A percentile compares a stretch with the other conserved stretches of the same genome.
These are phyloP conservation scores for Chaetomiaceae sp. DNA, from an alignment of 2,329 filamentous ascomycete genomes.

Conservation along the genomic window DNA sequence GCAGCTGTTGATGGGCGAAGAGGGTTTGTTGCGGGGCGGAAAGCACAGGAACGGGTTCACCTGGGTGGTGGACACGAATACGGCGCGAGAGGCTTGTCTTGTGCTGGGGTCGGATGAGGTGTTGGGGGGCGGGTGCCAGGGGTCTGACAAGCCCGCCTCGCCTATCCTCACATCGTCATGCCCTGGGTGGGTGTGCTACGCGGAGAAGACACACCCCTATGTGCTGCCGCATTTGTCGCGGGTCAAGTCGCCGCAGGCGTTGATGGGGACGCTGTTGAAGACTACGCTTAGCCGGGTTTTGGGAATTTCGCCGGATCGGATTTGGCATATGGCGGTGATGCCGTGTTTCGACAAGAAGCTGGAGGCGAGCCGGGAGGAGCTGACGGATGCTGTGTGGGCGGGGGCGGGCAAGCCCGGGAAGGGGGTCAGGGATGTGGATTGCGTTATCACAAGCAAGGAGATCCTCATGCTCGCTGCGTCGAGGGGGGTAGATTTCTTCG, in stretches of 20 bases:
- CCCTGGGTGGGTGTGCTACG: constrained; percentile 98
- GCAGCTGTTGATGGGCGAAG: constrained; percentile 67
- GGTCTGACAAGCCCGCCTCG: constrained; percentile 31
- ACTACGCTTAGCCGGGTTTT: constrained; percentile 71
- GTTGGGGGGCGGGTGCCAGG: constrained; percentile 33
- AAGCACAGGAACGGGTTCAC: constrained; percentile 71
- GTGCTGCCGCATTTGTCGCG: constrained; percentile 85
- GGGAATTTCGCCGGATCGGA: constrained; percentile 68
- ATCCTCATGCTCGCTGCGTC: constrained; percentile 83
- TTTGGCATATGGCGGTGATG: constrained; percentile 97
- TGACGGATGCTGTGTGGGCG: constrained; percentile 76
- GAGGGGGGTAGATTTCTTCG: constrained; percentile 71
- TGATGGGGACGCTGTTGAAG: constrained; percentile 87
- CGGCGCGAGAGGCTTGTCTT: constrained; percentile 76
- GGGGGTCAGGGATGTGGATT: constrained; percentile 84
- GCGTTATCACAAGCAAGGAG: constrained; percentile 95
- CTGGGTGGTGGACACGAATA: constrained; percentile 88
- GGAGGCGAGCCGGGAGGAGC: constrained; percentile 87
- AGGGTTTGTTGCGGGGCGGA: constrained; percentile 67
- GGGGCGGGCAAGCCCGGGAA: constrained; percentile 44
- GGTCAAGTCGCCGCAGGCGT: constrained; percentile 89
- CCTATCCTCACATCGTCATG: constrained; percentile 85
- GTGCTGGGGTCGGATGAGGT: constrained; percentile 74
- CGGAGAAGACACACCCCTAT: constrained; percentile 95
- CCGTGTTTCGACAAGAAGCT: constrained; percentile 99